A percentile compares a stretch with the other conserved stretches of the same genome.
Conservation (phyloP, 2,329 filamentous ascomycete genomes). For the Cladosporium austrohemisphaericum region DNA sequence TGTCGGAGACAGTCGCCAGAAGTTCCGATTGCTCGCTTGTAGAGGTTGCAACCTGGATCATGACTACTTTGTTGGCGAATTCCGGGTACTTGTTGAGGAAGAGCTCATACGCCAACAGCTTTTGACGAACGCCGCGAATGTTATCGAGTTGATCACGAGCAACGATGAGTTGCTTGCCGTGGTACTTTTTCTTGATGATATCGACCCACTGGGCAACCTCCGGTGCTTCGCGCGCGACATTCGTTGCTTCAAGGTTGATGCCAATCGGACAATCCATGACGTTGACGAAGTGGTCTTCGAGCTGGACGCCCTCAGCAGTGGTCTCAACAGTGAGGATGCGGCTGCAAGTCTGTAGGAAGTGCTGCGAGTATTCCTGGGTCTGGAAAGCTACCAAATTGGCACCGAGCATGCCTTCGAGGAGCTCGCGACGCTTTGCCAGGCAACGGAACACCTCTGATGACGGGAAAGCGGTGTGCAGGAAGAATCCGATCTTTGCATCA, state of each 20-base stretch:
- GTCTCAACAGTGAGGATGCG: constrained; percentile 87
- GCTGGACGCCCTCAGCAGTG: constrained; percentile 78
- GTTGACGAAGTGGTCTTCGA: constrained; percentile 91
- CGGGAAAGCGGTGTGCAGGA: constrained; percentile 90
- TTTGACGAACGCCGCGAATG: constrained; percentile 87
- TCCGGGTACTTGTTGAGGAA: constrained; percentile 92
- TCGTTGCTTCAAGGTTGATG: constrained; percentile 75
- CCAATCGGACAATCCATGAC: constrained; percentile 83
- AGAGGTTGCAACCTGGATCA: constrained; percentile 91
- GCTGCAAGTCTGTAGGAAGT: constrained; percentile 94
- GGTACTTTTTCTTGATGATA: constrained; percentile 77
- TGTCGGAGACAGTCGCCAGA: constrained; percentile 84
- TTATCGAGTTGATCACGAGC: constrained; percentile 91
- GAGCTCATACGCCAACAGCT: constrained; percentile 84
- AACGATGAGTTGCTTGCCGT: constrained; percentile 85
- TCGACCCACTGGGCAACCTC: constrained; percentile 76
- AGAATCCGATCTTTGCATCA: constrained; percentile 93
- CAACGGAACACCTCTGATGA: constrained; percentile 96
- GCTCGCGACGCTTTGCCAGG: constrained; percentile 76
- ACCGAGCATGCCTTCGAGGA: constrained; percentile 88
- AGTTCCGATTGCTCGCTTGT: constrained; percentile 84
- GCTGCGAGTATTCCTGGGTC: constrained; percentile 85
- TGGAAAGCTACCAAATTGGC: constrained; percentile 93
- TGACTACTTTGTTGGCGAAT: constrained; percentile 79
- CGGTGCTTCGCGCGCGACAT: constrained; percentile 53